Base-by-base conservation (phyloP, 2,329 filamentous ascomycete species). In the Aspergillus aculeatus region DNA sequence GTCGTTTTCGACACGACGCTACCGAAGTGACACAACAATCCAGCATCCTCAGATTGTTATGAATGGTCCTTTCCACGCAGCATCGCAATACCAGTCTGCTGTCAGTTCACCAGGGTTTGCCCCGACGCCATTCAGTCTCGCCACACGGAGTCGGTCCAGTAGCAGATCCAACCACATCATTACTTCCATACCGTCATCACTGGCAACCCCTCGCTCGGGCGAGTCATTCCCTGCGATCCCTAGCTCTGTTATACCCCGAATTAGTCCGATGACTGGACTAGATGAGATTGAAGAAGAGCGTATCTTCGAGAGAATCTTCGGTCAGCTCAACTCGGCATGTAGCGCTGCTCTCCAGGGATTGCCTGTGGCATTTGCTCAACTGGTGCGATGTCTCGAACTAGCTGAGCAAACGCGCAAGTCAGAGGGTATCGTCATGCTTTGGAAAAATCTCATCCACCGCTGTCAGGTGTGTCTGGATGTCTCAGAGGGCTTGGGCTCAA, bases 231-330 rank as follows among this genome's bases (percentile, higher is more conserved):
- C 79, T 81, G 64, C 75, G 68, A 69, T 74, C 67, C 71, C 79
- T 58, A 78, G 75, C 19, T 75, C 78, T 29, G 80, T 75, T 24
- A 74, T 81, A 56, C 78, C 80, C 31, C 80, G 83, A 47, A 82
- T 83, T 48, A 81, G 81, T 50, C 78, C 80, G 7, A 73, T 85
- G 49, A 82, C 79, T 10, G 89, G 92, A 54, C 85, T 88, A 53
- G 83, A 85, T 50, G 83, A 85, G 58, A 84, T 84, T 2, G 89
- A 92, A 64, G 91, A 96, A 63, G 92, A 96, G 67, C 83, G 85
- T 16, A 84, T 88, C 29, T 96, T 96, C 66, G 93, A 96, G 63
- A 86, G 82, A 62, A 91, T 97, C 23, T 96, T 91, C 77, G 72
- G 92, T 35, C 89, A 89, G 50, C 80, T 96, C 24, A 87, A 88